Evolutionary conservation across 1,139 yeast genomes (phyloP), one percentile per base, ranked within the genome.

Genomic region (Kodamaea sp.): DNA sequence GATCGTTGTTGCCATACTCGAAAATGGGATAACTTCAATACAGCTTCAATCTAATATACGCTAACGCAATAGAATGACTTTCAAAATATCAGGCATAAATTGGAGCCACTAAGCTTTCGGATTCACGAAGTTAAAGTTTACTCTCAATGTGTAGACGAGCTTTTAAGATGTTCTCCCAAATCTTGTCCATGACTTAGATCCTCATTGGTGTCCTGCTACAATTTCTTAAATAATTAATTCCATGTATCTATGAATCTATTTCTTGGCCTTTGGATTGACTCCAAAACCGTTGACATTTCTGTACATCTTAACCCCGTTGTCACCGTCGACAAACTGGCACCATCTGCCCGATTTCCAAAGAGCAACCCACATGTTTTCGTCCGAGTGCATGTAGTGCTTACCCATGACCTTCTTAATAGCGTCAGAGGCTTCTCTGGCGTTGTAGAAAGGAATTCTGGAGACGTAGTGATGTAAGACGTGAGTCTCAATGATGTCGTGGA

Each of bases 401-500:
- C 95, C 95, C 84, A 87, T 78, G 39, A 85, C 94, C 63, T 82
- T 78, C 64, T 74, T 78, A 58, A 86, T 82, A 26, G 88, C 92
- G 35, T 67, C 83, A 35, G 86, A 75, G 29, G 92, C 96, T 57
- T 79, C 80, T 62, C 92, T 78, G 26, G 85, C 95, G 50, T 85
- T 79, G 72, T 86, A 86, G 66, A 86, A 86, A 35, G 96, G 95
- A 46, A 86, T 84, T 62, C 95, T 74, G 8, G 90, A 81, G 37
- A 83, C 83, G 60, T 78, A 85, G 63, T 86, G 96, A 65, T 86
- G 96, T 53, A 83, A 74, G 34, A 86, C 95, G 55, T 86, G 96
- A 38, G 95, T 86, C 70, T 87, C 95, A 51, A 86, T 84, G 53
- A 86, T 86, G 57, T 85, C 95, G 61, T 86, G 96, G 78, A 86